These are phyloP conservation scores for Podaxis rugospora DNA, from an alignment of 768 basidiomycete genomes.

Conservation along the genomic window DNA sequence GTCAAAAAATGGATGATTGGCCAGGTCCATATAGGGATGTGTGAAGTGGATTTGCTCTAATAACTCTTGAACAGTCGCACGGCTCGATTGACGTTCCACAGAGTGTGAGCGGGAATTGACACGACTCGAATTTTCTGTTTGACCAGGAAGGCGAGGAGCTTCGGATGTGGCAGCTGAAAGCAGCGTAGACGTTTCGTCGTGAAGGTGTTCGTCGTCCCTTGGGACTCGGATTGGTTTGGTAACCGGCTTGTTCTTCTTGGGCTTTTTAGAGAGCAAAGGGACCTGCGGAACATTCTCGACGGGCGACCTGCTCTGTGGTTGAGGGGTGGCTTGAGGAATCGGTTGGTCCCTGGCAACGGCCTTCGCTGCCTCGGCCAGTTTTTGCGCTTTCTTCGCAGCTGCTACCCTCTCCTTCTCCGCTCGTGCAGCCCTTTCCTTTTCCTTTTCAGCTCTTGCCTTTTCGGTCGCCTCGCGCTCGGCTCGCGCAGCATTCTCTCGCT, in stretches of 20 bases:
- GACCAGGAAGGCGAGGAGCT: slow-evolving; percentile 30
- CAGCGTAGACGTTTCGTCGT: slow-evolving; percentile 37
- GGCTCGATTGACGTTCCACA: slow-evolving; percentile 39
- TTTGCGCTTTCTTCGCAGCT: slow-evolving; percentile 19
- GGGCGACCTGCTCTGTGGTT: slow-evolving; percentile 60
- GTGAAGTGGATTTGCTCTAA: slow-evolving; percentile 62
- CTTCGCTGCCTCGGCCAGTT: slow-evolving; percentile 13
- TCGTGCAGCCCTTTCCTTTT: slow-evolving; percentile 6
- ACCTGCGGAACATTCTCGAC: slow-evolving; percentile 72
- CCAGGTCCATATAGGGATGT: slow-evolving; percentile 60
- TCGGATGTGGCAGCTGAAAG: slow-evolving; percentile 48
- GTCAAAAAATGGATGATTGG: slow-evolving; percentile 75
- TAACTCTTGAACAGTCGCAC: slow-evolving; percentile 57
- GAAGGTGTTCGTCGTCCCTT: slow-evolving; percentile 50
- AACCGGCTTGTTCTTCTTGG: slow-evolving; percentile 75
- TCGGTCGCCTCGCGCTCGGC: slow-evolving; percentile 27
- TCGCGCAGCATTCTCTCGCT: slow-evolving; percentile 20
- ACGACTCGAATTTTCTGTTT: slow-evolving; percentile 42
- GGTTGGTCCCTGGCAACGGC: slow-evolving; percentile 6
- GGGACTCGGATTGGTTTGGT: slow-evolving; percentile 50
- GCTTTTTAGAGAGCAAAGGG: slow-evolving; percentile 76
- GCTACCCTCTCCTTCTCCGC: slow-evolving; percentile 2
- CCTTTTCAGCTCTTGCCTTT: slow-evolving; percentile 4
- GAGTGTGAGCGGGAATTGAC: slow-evolving; percentile 61
- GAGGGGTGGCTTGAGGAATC: neutral